These are phyloP conservation scores for Schizochytrium sp. DNA, from an alignment of 108 stramenopile species.

Conservation along the genomic window DNA sequence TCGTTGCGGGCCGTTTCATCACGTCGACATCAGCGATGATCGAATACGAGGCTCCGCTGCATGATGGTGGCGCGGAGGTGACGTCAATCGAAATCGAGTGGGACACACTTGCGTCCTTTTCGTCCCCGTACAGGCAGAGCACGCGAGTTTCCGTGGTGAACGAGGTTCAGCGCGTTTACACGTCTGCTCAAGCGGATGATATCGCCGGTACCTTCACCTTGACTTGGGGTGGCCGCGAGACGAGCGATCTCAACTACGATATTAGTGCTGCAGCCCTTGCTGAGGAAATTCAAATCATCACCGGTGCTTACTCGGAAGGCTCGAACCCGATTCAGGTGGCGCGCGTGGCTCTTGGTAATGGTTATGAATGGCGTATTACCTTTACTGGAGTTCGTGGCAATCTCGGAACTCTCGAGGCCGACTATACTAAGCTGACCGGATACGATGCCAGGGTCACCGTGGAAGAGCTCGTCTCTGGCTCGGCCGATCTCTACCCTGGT, in stretches of 20 bases:
- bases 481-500: constrained; percentile 64
- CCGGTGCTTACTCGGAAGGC: constrained; percentile 27
- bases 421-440: constrained; percentile 53
- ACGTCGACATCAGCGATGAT: constrained; percentile 29
- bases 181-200: constrained; percentile 44
- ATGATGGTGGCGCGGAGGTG: constrained; percentile 58
- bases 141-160: constrained; percentile 52
- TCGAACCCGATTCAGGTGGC: constrained; percentile 42
- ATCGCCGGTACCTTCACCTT: constrained; percentile 62
- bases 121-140: constrained; percentile 43
- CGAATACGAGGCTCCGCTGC: constrained; percentile 45
- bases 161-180: constrained; percentile 62
- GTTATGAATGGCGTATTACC: constrained; percentile 62
- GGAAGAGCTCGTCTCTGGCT: constrained; percentile 46
- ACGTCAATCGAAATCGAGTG: constrained; percentile 64
- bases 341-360: constrained; percentile 46
- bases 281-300: constrained; percentile 35
- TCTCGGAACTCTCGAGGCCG: constrained; percentile 56
- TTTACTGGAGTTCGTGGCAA: constrained; percentile 60
- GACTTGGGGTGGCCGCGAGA: constrained; percentile 57
- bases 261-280: constrained; percentile 40
- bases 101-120: constrained; percentile 54
- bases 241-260: constrained; percentile 39
- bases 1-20: constrained; percentile 42
- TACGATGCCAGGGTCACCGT: constrained; percentile 52